Evolutionary conservation across 345 rosid genomes (phyloP), one percentile per base, ranked within the genome.

Genomic region (Noccaea bulbosa): DNA sequence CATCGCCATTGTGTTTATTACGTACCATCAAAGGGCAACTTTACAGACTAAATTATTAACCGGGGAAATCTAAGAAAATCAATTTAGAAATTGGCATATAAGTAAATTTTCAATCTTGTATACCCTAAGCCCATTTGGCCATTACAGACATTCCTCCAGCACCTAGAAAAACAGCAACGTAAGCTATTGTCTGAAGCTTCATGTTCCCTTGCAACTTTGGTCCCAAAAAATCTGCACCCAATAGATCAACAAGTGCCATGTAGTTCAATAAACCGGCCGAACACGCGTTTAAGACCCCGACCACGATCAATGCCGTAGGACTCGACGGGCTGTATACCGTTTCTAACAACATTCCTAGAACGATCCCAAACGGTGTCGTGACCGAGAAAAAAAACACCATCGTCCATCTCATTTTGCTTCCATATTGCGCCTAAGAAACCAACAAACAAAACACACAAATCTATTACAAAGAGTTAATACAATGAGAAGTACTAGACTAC

Each of bases 281-380:
- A 2, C 68, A 73, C 0, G 83, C 79, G 44, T 82, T 70, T 10
- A 76, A 73, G 5, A 80, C 14, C 45, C 85, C 84, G 7, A 80
- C 77, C 41, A 84, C 83, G 38, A 80, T 78, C 12, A 82, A 71
- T 0, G 86, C 77, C 2, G 71, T 78, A 1, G 85, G 80, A 16
- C 84, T 80, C 8, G 30, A 62, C 3, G 72, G 76, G 34, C 77
- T 38, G 48, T 82, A 80, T 7, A 39, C 70, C 6, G 74, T 76
- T 6, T 83, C 59, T 35, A 82, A 56, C 3, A 75, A 74, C 58
- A 84, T 76, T 6, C 84, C 88, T 1, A 82, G 16, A 15, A 1
- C 77, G 37, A 84, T 78, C 20, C 86, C 86, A 6, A 59, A n/a
- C 8, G 85, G 88, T 4, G 86, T 82, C 8, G 86, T 80, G n/a